These are phyloP conservation scores for Fistulifera solaris DNA, from an alignment of 108 stramenopile genomes.

Conservation along the genomic window DNA sequence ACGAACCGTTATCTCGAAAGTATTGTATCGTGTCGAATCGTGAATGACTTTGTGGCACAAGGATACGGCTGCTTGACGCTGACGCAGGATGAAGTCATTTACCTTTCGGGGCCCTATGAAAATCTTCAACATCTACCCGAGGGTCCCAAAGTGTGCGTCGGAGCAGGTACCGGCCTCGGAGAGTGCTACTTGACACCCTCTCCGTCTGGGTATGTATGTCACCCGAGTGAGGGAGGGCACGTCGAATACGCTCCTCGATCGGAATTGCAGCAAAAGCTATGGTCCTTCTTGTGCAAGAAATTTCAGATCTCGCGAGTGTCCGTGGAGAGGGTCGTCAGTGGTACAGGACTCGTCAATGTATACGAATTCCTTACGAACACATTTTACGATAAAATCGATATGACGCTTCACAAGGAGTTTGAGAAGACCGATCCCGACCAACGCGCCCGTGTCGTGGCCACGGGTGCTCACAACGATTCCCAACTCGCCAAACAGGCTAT, in stretches of 20 bases:
- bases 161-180: slow-evolving; percentile 96
- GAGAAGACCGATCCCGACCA: slow-evolving; percentile 41
- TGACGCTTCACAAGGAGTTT: slow-evolving; percentile 57
- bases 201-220: slow-evolving; percentile 68
- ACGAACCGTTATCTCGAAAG: slow-evolving; percentile 15
- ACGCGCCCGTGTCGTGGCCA: slow-evolving; percentile 62
- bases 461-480: slow-evolving; percentile 24
- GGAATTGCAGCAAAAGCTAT: slow-evolving; percentile 64
- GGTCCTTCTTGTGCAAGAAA: slow-evolving; percentile 54
- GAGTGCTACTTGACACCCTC: slow-evolving; percentile 83
- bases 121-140: slow-evolving; percentile 7
- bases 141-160: slow-evolving; percentile 89
- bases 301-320: slow-evolving; percentile 70
- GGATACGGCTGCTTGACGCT: slow-evolving; percentile 94
- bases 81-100: slow-evolving; percentile 42
- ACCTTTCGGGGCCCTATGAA: slow-evolving; percentile 23
- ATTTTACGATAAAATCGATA: slow-evolving; percentile 63
- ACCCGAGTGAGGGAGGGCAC: slow-evolving; percentile 95
- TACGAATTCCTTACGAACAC: slow-evolving; percentile 90
- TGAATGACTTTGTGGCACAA: slow-evolving; percentile 95
- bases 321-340: slow-evolving; percentile 92
- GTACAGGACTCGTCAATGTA: slow-evolving; percentile 88
- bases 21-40: slow-evolving; percentile 59
- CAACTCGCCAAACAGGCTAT: slow-evolving; percentile 40
- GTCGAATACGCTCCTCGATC: slow-evolving; percentile 86